These are phyloP conservation scores for Aegilops speltoides DNA, from an alignment of 176 grass and related monocot species.

Conservation along the genomic window DNA sequence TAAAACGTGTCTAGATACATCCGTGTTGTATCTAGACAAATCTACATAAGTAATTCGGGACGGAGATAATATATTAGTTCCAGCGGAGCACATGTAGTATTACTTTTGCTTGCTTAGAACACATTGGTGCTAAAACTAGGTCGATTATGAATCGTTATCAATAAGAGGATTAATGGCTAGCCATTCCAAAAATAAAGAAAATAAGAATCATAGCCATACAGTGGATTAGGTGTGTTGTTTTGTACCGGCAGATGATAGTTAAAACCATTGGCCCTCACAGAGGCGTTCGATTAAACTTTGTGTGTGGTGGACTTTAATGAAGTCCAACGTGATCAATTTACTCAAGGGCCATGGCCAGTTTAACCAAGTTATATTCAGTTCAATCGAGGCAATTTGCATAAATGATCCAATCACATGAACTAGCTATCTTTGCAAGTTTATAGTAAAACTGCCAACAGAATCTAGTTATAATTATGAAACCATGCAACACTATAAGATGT, in stretches of 20 bases:
- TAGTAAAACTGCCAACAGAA: not conserved
- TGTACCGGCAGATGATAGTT: not conserved
- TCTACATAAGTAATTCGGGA: too few relatives aligned
- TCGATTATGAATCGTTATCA: not conserved
- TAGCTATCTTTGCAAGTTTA: not conserved
- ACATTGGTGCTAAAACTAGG: not conserved
- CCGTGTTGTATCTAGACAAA: too few relatives aligned
- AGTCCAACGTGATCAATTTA: not conserved
- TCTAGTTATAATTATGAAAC: not conserved
- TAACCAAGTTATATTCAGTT: not conserved
- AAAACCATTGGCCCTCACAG: not conserved
- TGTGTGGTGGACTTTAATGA: not conserved
- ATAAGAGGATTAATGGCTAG: not conserved
- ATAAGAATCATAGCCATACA: not conserved
- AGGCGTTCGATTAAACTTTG: not conserved
- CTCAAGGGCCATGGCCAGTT: not conserved
- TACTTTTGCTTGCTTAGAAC: not conserved
- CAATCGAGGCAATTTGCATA: not conserved
- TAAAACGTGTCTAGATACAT: too few relatives aligned
- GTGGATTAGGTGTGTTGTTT: not conserved
- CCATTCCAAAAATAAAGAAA: slow-evolving; percentile 10
- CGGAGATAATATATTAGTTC: not conserved
- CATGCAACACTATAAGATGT: not conserved
- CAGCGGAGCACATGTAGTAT: not conserved
- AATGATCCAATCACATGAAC: not conserved